Evolutionary conservation across 148 eudicot genomes (phyloP).

Genomic region (Agrostemma githago): DNA sequence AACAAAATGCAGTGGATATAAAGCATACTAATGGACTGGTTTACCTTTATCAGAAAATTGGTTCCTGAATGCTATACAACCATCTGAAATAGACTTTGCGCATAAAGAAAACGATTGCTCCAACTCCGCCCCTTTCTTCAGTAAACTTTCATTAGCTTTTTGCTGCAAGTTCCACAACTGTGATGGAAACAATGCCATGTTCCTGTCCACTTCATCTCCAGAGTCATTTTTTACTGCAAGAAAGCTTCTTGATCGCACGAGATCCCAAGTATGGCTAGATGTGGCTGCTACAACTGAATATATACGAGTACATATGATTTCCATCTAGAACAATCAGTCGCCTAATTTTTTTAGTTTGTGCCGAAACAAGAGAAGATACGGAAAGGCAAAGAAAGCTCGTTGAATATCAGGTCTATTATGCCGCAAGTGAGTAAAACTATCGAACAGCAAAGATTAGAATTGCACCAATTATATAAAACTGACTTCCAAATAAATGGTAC

Average conservation of each 20-base stretch:
- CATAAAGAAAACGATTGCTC: conserved; percentile 29
- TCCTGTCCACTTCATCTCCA: conserved; percentile 32
- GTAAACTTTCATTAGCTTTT: conserved; percentile 28
- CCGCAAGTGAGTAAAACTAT: neutral
- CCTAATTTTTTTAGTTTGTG: neutral
- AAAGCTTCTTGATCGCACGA: conserved; percentile 40
- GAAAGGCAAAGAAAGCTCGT: neutral
- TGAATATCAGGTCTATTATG: neutral
- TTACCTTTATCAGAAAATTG: conserved; percentile 37
- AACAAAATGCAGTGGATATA: neutral
- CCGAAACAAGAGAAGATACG: neutral
- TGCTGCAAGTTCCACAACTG: conserved; percentile 36
- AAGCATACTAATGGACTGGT: neutral
- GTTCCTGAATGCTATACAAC: conserved; percentile 29
- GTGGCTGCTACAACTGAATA: conserved; percentile 47
- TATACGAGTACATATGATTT: neutral
- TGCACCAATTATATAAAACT: too few species aligned
- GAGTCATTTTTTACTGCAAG: conserved; percentile 25
- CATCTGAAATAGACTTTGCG: conserved; percentile 36
- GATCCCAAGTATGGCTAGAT: conserved; percentile 39
- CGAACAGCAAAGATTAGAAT: too few species aligned
- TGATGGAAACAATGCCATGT: conserved; percentile 18
- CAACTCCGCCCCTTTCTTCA: conserved; percentile 33
- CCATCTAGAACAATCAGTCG: conserved; percentile 1
- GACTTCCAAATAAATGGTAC: too few species aligned